Base-by-base conservation (phyloP, 2,329 filamentous ascomycete species). In the Truncatella angustata region DNA sequence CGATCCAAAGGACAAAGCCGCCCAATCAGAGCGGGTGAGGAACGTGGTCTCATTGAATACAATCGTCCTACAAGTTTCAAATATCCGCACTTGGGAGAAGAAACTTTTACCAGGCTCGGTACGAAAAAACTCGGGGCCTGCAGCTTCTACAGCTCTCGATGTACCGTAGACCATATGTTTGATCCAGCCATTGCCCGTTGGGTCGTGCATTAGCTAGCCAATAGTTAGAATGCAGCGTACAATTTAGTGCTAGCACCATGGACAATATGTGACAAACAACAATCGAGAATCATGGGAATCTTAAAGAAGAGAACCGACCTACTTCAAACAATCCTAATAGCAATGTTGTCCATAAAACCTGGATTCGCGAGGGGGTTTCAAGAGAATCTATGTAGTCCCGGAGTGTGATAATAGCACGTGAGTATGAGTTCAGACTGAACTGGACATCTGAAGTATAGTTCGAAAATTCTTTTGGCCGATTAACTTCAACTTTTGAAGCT, bases 101-200 rank as follows among this genome's bases (percentile, higher is more conserved):
- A 52, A 54, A 9, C 47, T n/a, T 10, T 32, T 16, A 2, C 49
- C 49, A 4, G 30, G 23, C 9, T 44, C 49, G 21, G 43, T 39
- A 7, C 23, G n/a, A 26, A 44, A 54, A 4, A 32, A 39, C 4
- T 9, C 16, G 7, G 52, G 52, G 2, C 49, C 44, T 6, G 44
- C 23, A 4, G 52, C 52, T 14, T 48, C 30, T 2, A 54, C 21
- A 18, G 52, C 49, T 20, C n/a, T 54, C 6, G 49, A 37, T 28
- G 52, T 54, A 20, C 49, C 52, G 30, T 54, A 49, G 28, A 54
- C 44, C 52, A 54, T 54, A 34, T 51, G 52, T 21, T 43, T 48
- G 16, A 54, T 18, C 52, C 49, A 54, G 3, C 43, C 52, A 4
- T 42, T 37, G 5, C 52, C 52, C 2, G 49, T 54, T 14, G 42